Conservation (phyloP, 768 basidiomycete species). For the Infundibulicybe gibba region DNA sequence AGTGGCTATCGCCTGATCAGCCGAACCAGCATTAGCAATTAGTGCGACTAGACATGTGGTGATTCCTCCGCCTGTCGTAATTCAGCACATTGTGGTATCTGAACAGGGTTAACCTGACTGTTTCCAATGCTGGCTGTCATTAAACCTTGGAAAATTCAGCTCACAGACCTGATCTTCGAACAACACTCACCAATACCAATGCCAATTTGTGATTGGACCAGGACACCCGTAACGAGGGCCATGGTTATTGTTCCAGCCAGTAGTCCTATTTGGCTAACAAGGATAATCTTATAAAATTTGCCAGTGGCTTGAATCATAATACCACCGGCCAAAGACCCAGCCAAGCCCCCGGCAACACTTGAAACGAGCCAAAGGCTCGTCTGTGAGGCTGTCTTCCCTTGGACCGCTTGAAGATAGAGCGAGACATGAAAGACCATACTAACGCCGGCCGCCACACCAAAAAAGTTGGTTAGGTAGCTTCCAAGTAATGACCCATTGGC, state of each 20-base stretch:
- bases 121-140: conserved; percentile 34
- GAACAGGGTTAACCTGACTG: conserved; percentile 20
- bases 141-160: conserved; percentile 21
- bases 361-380: conserved; percentile 53
- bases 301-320: conserved; percentile 57
- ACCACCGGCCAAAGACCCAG: conserved; percentile 49
- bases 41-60: conserved; percentile 58
- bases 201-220: conserved; percentile 29
- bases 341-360: conserved; percentile 38
- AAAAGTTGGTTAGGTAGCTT: conserved; percentile 58
- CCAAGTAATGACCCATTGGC: conserved; percentile 45
- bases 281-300: conserved; percentile 49
- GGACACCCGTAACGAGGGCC: conserved; percentile 34
- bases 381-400: conserved; percentile 39
- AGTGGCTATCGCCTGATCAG: conserved; percentile 63
- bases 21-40: conserved; percentile 59
- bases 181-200: conserved; percentile 37
- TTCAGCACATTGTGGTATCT: too few relatives aligned
- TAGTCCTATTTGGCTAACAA: conserved; percentile 34
- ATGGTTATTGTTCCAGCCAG: conserved; percentile 33
- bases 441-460: conserved; percentile 41
- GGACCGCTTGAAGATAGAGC: conserved; percentile 58
- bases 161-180: not conserved
- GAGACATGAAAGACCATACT: conserved; percentile 49
- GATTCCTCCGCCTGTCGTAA: conserved; percentile 39